Percentiles rank a stretch among this genome's conserved stretches.
phyloP scores from a whole-genome alignment of 441 rosid genomes.

The Populus hybrid region DNA sequence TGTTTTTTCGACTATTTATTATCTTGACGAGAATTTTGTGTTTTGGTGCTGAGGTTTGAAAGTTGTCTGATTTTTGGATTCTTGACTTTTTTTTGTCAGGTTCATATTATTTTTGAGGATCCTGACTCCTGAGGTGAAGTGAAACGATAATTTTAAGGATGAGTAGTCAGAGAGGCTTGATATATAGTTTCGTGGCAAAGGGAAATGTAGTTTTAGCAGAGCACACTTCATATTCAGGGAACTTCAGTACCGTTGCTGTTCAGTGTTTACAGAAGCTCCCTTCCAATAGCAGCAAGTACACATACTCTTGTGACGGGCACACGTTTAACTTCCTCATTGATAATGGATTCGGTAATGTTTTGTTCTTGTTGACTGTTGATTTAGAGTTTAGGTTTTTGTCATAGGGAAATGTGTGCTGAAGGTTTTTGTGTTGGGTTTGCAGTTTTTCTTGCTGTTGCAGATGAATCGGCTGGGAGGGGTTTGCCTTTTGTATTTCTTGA shows the following conservation, averaged over 20 bases:
- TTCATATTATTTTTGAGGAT: background rate
- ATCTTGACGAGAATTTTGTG: background rate
- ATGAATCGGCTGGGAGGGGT: slow-evolving; percentile 80
- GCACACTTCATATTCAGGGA: slow-evolving; percentile 89
- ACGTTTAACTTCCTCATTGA: slow-evolving; percentile 86
- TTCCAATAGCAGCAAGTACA: slow-evolving; percentile 85
- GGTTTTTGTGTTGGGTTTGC: slow-evolving; percentile 21
- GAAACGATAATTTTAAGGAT: slow-evolving; percentile 25
- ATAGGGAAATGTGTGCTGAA: slow-evolving; percentile 15
- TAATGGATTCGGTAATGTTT: slow-evolving; percentile 63
- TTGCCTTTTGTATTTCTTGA: slow-evolving; percentile 91
- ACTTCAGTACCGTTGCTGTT: slow-evolving; percentile 95
- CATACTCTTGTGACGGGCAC: slow-evolving; percentile 92
- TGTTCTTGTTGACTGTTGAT: background rate
- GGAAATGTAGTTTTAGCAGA: slow-evolving; percentile 92
- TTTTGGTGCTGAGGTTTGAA: background rate
- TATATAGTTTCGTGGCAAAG: slow-evolving; percentile 91
- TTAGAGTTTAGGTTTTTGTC: background rate
- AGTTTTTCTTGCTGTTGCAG: slow-evolving; percentile 97
- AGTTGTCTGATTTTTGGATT: background rate
- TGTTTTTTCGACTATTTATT: background rate
- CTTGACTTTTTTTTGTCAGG: background rate
- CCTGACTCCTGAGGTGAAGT: background rate
- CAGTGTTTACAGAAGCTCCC: slow-evolving; percentile 96
- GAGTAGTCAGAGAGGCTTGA: slow-evolving; percentile 85